phyloP scores from a whole-genome alignment of 345 rosid genomes.

The Psidium guajava region DNA sequence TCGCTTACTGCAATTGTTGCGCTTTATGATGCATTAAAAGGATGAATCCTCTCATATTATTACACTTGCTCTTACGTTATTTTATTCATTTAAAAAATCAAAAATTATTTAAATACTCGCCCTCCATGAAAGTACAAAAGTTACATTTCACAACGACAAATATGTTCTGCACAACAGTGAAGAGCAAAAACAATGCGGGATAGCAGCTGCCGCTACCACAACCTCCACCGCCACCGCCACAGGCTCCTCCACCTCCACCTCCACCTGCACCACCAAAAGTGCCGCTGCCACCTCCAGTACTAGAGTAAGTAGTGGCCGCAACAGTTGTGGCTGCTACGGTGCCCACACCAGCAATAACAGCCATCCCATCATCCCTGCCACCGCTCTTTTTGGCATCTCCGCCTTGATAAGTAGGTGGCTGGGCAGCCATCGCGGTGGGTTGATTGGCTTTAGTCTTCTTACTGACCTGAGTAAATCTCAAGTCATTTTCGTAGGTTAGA shows the following conservation, averaged over 20 bases:
- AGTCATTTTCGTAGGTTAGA: neutral
- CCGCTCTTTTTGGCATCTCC: neutral
- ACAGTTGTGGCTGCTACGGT: neutral
- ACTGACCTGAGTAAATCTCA: neutral
- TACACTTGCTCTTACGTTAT: neutral
- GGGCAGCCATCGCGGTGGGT: neutral
- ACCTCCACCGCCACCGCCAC: neutral
- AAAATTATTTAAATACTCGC: neutral
- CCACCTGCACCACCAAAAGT: neutral
- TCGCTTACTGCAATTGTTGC: neutral
- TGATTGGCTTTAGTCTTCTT: neutral
- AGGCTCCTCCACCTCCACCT: neutral
- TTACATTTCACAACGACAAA: neutral
- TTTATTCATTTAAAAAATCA: neutral
- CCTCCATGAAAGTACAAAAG: rapidly evolving
- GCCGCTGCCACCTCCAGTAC: neutral
- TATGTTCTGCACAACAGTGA: neutral
- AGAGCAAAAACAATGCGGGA: neutral
- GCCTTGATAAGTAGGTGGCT: neutral
- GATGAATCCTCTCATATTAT: neutral
- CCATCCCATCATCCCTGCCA: neutral
- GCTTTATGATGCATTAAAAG: neutral
- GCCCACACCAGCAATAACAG: neutral
- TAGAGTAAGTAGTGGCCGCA: neutral
- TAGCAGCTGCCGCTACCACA: neutral